Evolutionary conservation across 768 basidiomycete genomes (phyloP).

Genomic region (Suillus fuscotomentosus): DNA sequence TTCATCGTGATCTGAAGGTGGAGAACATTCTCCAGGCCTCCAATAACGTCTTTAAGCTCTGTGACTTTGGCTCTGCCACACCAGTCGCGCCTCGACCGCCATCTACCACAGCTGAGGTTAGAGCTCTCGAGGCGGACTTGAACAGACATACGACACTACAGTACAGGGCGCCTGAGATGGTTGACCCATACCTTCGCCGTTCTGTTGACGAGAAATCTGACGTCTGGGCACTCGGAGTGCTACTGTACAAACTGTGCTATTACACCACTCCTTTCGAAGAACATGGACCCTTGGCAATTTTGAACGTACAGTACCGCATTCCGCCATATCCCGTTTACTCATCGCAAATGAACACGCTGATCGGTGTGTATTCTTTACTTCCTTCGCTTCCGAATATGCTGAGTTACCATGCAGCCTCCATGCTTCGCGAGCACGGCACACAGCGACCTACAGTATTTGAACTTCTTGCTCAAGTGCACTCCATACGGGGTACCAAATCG

Average conservation of each 20-base stretch:
- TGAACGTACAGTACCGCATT: constrained; percentile 94
- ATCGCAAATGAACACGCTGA: constrained; percentile 73
- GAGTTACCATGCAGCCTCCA: constrained; percentile 57
- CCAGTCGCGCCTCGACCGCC: constrained; percentile 71
- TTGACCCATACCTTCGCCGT: constrained; percentile 81
- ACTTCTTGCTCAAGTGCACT: constrained; percentile 78
- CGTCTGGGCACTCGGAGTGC: constrained; percentile 95
- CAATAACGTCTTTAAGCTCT: constrained; percentile 85
- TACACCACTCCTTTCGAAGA: constrained; percentile 99
- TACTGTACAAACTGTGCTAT: constrained; percentile 98
- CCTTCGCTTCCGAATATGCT: constrained; percentile 4
- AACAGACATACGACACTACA: constrained; percentile 96
- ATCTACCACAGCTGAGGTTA: constrained; percentile 77
- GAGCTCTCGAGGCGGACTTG: constrained; percentile 84
- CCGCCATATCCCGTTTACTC: constrained; percentile 90
- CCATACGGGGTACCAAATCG: constrained; percentile 84
- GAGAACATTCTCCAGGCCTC: constrained; percentile 96
- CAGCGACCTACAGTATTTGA: constrained; percentile 90
- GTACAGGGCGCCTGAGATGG: constrained; percentile 99
- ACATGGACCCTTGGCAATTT: constrained; percentile 92
- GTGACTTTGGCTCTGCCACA: constrained; percentile 95
- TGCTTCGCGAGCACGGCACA: constrained; percentile 88
- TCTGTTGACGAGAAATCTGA: constrained; percentile 94
- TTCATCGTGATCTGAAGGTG: constrained; percentile 98
- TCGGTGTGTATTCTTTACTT: constrained; percentile 50